These are phyloP conservation scores for Colletotrichum graminicola DNA, from an alignment of 2,329 filamentous ascomycete species.

Conservation along the genomic window DNA sequence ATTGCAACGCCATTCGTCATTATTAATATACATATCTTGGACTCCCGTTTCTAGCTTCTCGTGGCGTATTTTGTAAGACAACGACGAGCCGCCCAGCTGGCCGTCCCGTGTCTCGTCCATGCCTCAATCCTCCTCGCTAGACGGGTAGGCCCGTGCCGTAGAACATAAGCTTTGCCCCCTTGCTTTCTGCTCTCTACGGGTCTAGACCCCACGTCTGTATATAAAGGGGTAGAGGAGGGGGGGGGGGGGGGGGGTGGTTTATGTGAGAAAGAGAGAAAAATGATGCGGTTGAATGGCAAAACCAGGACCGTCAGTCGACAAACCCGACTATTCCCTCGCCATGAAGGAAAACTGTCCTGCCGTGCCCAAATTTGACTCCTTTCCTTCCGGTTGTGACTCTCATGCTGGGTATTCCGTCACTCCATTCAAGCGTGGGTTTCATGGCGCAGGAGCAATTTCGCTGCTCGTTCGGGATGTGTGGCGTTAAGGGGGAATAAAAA, in stretches of 20 bases:
- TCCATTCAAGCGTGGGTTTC: slow-evolving; percentile 41
- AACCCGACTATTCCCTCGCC: slow-evolving; percentile 27
- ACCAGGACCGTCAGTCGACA: slow-evolving; percentile 5
- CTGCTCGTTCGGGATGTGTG: slow-evolving; percentile 37
- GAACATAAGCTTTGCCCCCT: not conserved
- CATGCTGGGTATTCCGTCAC: slow-evolving; percentile 42
- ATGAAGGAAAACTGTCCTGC: slow-evolving; percentile 38
- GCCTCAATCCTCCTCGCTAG: not conserved
- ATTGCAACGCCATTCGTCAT: slow-evolving; percentile 38
- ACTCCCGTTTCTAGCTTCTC: slow-evolving; percentile 20
- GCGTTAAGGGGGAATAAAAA: slow-evolving; percentile 38
- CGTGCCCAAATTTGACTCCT: slow-evolving; percentile 42
- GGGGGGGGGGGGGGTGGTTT: slow-evolving; percentile 27
- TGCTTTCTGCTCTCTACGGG: not conserved
- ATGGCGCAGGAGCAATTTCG: slow-evolving; percentile 36
- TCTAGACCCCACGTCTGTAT: slow-evolving; percentile 28
- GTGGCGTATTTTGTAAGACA: not conserved
- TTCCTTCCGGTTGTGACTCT: slow-evolving; percentile 40
- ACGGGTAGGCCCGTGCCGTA: slow-evolving; percentile 5
- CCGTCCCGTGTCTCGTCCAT: not conserved
- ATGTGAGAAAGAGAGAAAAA: slow-evolving; percentile 32
- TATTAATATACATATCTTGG: slow-evolving; percentile 40
- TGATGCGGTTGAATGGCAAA: slow-evolving; percentile 29
- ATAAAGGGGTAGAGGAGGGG: slow-evolving; percentile 34
- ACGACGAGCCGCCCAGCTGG: slow-evolving; percentile 2